Base-by-base conservation (phyloP, 805 yeast species). In the Candida yuanshanica region DNA sequence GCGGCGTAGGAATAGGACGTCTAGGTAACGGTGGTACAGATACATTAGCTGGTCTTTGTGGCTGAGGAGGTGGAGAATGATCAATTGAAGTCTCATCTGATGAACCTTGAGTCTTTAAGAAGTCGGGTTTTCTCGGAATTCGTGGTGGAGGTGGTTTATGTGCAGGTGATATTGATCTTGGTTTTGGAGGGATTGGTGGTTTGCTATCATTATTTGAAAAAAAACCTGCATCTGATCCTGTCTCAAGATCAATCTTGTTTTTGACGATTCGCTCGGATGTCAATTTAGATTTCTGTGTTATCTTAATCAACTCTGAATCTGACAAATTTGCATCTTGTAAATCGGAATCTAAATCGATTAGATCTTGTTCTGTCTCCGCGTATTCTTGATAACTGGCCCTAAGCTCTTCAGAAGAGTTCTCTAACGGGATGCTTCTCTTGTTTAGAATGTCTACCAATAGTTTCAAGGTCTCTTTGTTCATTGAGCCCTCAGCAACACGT, bases 401-500 rank as follows among this genome's bases (percentile, higher is more conserved):
- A 7, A 43, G 14, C 13, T 51, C 52, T 50, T 46, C 50, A 49
- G 37, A 16, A 2, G 41, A n/a, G 13, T 11, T 13, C n/a, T 58
- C 56, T 42, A 54, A 23, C 20, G 65, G 63, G n/a, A 43, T 62
- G 56, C 42, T 36, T 39, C 45, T 46, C 33, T 52, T 51, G 16
- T 36, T 35, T 14, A 56, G 25, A n/a, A 56, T 44, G n/a, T 53
- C 57, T 10, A 32, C 16, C 2, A 57, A 26, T 3, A 29, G 62
- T 48, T 47, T 65, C 50, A 16, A 44, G 17, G 59, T 52, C 7
- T 51, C 56, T 38, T 72, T 77, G n/a, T 84, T 79, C 53, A 85
- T 68, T 1, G 91, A 82, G 33, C 74, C 72, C 10, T 74, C 72
- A 6, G 95, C 85, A 36, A 84, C 85, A 33, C 98, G 67, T 26